Evolutionary conservation across 1,284 basidiomycete genomes (phyloP).

Genomic region (Quambalaria eucalypti): DNA sequence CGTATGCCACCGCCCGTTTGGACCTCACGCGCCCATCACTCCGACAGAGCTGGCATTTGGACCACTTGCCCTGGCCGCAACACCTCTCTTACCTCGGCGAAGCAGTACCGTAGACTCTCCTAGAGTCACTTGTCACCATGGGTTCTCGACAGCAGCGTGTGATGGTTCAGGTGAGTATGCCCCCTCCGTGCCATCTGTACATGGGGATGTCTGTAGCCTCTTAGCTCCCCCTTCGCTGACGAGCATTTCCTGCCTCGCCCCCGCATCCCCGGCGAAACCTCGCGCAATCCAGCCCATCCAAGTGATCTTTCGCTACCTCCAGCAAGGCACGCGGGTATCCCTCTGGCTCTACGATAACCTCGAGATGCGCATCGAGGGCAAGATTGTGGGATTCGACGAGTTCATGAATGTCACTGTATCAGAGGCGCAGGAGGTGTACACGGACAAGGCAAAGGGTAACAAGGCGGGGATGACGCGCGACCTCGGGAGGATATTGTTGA

Average conservation of each 20-base stretch:
- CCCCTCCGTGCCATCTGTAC: conserved; percentile 12
- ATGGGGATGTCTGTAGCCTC: neutral
- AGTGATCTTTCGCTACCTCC: conserved; percentile 97
- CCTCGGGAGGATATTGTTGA: conserved; percentile 28
- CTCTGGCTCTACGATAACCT: conserved; percentile 97
- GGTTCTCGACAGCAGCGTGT: conserved; percentile 56
- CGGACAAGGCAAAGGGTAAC: conserved; percentile 30
- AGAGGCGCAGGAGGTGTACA: conserved; percentile 81
- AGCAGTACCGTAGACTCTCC: too few relatives aligned
- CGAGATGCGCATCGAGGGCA: conserved; percentile 92
- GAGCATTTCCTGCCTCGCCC: neutral
- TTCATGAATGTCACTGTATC: conserved; percentile 99
- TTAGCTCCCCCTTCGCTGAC: neutral
- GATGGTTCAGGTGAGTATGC: conserved; percentile 67
- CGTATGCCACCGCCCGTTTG: too few relatives aligned
- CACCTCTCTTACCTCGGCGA: too few relatives aligned
- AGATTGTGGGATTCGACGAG: conserved; percentile 96
- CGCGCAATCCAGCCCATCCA: conserved; percentile 52
- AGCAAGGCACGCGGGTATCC: conserved; percentile 76
- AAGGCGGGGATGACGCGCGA: conserved; percentile 5
- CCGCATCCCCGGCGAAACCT: neutral
- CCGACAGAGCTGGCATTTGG: too few relatives aligned
- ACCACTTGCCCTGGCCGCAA: too few relatives aligned
- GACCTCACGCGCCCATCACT: too few relatives aligned
- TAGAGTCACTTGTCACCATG: too few relatives aligned